These are phyloP conservation scores for Fusarium virguliforme DNA, from an alignment of 2,329 filamentous ascomycete genomes.

Conservation along the genomic window DNA sequence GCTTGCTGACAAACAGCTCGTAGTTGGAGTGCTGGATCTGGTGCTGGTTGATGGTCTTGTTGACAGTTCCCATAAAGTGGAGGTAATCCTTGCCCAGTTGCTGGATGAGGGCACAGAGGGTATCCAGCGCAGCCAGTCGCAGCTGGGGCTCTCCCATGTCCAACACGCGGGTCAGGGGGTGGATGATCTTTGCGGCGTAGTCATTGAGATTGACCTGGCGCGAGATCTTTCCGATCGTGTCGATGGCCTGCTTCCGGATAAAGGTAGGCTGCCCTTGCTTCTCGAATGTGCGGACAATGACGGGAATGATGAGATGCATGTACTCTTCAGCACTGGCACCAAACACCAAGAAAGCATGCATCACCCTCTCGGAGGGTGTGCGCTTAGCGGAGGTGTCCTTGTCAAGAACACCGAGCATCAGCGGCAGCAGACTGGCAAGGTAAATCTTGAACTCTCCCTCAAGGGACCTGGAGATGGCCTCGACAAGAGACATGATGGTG, in stretches of 20 bases:
- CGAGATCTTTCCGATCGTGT: conserved; percentile 94
- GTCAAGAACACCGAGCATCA: conserved; percentile 95
- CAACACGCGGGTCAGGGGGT: conserved; percentile 89
- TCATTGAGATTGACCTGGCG: conserved; percentile 98
- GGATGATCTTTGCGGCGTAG: conserved; percentile 96
- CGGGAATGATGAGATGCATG: conserved; percentile 98
- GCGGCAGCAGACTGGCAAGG: conserved; percentile 86
- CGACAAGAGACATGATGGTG: conserved; percentile 92
- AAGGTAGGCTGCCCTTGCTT: conserved; percentile 85
- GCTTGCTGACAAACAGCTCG: conserved; percentile 89
- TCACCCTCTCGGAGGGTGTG: conserved; percentile 88
- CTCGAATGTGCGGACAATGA: conserved; percentile 95
- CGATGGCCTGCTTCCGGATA: conserved; percentile 90
- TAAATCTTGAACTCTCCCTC: conserved; percentile 99
- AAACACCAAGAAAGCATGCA: conserved; percentile 96
- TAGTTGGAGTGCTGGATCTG: conserved; percentile 93
- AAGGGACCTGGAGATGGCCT: conserved; percentile 92
- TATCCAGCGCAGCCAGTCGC: conserved; percentile 89
- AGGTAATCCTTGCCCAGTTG: conserved; percentile 96
- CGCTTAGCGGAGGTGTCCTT: conserved; percentile 84
- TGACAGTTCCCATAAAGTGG: conserved; percentile 94
- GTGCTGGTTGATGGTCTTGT: conserved; percentile 84
- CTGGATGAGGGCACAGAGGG: conserved; percentile 93
- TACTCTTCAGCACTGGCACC: conserved; percentile 97
- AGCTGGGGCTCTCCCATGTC: conserved; percentile 80